Percentiles rank a stretch among this genome's conserved stretches.
Conservation (phyloP, 2,329 filamentous ascomycete genomes). For the Beauveria scarabaeidicola region DNA sequence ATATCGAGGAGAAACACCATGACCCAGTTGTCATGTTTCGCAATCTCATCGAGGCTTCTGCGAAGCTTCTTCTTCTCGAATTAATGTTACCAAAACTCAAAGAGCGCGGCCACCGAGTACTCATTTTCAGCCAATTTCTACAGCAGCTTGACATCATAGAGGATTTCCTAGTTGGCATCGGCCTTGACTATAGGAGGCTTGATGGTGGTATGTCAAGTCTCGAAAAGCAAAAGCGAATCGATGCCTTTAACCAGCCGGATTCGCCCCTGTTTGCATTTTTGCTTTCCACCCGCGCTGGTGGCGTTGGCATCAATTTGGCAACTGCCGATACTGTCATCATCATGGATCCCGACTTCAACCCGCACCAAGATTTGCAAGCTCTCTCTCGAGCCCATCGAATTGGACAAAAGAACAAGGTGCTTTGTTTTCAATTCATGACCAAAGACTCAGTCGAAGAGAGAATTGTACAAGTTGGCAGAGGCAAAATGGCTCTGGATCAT, state of each 20-base stretch:
- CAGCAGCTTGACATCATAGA: conserved; percentile 83
- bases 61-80: conserved; percentile 78
- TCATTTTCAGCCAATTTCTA: conserved; percentile 95
- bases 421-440: conserved; percentile 92
- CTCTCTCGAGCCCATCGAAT: conserved; percentile 92
- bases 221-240: conserved; percentile 90
- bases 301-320: conserved; percentile 94
- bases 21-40: conserved; percentile 56
- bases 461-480: conserved; percentile 90
- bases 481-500: conserved; percentile 93
- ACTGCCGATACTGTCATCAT: conserved; percentile 98
- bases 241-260: conserved; percentile 79
- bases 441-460: conserved; percentile 85
- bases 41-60: conserved; percentile 84
- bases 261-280: conserved; percentile 84
- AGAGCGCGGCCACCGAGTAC: conserved; percentile 76
- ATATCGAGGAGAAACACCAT: conserved; percentile 74
- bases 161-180: conserved; percentile 76
- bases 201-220: conserved; percentile 76
- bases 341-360: conserved; percentile 93
- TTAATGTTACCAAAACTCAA: conserved; percentile 80
- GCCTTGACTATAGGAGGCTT: conserved; percentile 66
- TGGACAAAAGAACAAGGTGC: conserved; percentile 89
- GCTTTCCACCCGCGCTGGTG: conserved; percentile 86
- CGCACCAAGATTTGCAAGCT: conserved; percentile 94